These are phyloP conservation scores for Vitellaria paradoxa DNA, from an alignment of 179 eudicot genomes.

Conservation along the genomic window DNA sequence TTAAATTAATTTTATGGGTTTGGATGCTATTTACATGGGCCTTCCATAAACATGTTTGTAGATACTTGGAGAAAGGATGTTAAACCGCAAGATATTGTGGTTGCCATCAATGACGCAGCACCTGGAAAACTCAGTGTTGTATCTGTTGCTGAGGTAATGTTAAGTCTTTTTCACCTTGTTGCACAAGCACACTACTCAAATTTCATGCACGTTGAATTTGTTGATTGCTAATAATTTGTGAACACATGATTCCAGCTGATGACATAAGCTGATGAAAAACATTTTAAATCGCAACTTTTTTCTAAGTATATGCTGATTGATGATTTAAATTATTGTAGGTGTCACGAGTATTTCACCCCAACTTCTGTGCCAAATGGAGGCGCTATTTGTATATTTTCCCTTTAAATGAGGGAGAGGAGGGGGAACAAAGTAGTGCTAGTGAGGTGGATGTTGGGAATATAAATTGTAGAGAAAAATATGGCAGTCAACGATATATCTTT, in stretches of 20 bases:
- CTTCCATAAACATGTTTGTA: conserved; percentile 19
- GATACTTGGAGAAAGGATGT: conserved; percentile 99
- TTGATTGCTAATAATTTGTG: conserved; percentile 1
- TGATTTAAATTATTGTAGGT: conserved; percentile 42
- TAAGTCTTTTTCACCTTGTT: neutral
- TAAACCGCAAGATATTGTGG: conserved; percentile 52
- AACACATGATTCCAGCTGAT: neutral
- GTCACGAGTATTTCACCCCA: conserved; percentile 91
- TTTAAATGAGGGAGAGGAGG: conserved; percentile 38
- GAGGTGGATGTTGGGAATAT: conserved; percentile 24
- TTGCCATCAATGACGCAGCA: conserved; percentile 55
- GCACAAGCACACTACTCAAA: neutral
- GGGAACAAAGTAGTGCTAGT: conserved; percentile 20
- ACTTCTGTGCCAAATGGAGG: conserved; percentile 96
- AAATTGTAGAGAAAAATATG: conserved; percentile 14
- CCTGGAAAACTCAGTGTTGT: conserved; percentile 68
- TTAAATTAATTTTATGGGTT: neutral
- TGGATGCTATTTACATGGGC: neutral
- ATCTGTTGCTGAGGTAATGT: conserved; percentile 62
- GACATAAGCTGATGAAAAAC: neutral
- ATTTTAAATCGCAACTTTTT: neutral
- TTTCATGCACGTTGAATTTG: neutral
- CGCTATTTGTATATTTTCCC: conserved; percentile 89
- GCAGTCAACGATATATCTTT: conserved; percentile 20
- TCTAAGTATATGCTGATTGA: neutral